Conservation (phyloP, 2,329 filamentous ascomycete genomes). For the Furcasterigmium sp. region DNA sequence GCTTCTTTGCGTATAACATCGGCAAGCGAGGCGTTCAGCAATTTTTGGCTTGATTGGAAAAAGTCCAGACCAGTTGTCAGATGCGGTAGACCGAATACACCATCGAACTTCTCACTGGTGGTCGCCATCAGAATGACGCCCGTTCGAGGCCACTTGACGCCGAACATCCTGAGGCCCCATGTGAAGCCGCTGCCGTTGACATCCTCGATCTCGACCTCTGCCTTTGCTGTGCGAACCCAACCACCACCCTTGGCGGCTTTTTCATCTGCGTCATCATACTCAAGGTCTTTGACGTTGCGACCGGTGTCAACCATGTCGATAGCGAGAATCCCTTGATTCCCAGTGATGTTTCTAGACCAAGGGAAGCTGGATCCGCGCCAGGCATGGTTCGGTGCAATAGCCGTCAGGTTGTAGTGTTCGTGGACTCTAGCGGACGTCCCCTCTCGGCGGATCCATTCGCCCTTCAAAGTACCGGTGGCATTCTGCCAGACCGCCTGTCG, state of each 20-base stretch:
- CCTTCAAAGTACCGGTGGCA: conserved; percentile 69
- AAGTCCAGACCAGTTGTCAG: conserved; percentile 58
- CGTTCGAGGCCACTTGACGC: conserved; percentile 78
- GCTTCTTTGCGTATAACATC: conserved; percentile 63
- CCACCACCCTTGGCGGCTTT: conserved; percentile 36
- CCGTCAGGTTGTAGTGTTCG: conserved; percentile 57
- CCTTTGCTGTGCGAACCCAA: conserved; percentile 64
- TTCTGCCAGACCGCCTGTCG: conserved; percentile 64
- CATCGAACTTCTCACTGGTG: conserved; percentile 90
- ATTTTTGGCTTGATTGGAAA: conserved; percentile 51
- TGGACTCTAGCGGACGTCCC: conserved; percentile 39
- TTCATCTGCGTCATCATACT: conserved; percentile 33
- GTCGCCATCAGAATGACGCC: conserved; percentile 80
- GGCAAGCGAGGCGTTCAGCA: conserved; percentile 70
- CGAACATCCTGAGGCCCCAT: conserved; percentile 76
- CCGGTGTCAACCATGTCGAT: conserved; percentile 50
- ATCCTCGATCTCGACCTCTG: conserved; percentile 68
- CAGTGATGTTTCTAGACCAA: conserved; percentile 80
- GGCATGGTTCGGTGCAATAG: conserved; percentile 57
- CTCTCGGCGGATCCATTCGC: conserved; percentile 64
- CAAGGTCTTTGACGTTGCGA: conserved; percentile 40
- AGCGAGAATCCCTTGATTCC: conserved; percentile 61
- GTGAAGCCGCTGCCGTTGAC: conserved; percentile 62
- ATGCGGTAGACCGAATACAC: conserved; percentile 85
- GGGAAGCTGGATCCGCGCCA: conserved; percentile 55